Percentiles rank a stretch among this genome's conserved stretches.
phyloP scores from a whole-genome alignment of 441 rosid genomes.

The Corymbia citriodora region DNA sequence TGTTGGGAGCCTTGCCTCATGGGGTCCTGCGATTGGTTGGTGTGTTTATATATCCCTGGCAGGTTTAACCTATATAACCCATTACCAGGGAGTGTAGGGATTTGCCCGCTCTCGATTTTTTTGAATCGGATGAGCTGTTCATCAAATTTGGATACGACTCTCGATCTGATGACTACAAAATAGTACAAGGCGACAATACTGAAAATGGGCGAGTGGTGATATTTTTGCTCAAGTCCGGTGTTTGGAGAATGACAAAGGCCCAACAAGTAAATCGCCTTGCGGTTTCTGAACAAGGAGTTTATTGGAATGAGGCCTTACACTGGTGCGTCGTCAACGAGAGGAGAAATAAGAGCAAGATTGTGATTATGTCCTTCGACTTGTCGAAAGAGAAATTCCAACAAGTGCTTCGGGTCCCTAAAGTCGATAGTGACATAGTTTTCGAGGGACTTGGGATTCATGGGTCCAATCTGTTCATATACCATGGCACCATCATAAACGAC shows the following conservation, averaged over 20 bases:
- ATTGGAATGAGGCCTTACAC: not conserved
- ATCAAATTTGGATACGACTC: not conserved
- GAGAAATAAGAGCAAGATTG: not conserved
- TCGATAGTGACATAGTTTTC: not conserved
- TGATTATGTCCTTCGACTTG: not conserved
- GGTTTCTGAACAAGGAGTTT: not conserved
- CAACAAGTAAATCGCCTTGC: not conserved
- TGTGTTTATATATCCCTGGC: not conserved
- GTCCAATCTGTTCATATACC: not conserved
- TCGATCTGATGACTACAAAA: not conserved
- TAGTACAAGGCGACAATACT: not conserved
- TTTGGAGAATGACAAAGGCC: not conserved
- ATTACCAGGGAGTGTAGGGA: not conserved
- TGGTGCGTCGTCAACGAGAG: not conserved
- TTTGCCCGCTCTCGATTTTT: not conserved
- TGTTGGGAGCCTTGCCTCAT: not conserved
- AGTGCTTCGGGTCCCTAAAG: not conserved
- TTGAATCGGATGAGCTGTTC: not conserved
- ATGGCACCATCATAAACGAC: not conserved
- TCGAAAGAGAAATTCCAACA: not conserved
- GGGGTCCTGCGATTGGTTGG: not conserved
- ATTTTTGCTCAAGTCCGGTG: not conserved
- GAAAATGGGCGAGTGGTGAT: not conserved
- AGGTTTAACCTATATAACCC: not conserved
- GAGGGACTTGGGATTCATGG: not conserved